Evolutionary conservation across 176 grass and related monocot genomes (phyloP).

Genomic region (Carex parvula): DNA sequence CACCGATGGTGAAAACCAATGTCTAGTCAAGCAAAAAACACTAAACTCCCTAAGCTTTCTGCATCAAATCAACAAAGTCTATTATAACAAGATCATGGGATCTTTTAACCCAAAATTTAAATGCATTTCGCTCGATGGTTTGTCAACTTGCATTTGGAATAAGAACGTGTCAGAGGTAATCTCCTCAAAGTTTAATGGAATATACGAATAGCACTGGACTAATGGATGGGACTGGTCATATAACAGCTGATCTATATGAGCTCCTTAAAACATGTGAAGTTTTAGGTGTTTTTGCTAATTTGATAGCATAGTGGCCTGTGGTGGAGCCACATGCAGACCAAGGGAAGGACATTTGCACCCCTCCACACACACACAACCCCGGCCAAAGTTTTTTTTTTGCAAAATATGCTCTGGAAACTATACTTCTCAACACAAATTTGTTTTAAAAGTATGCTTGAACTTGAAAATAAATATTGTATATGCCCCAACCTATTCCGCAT

Average conservation of each 20-base stretch:
- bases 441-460: too few species aligned
- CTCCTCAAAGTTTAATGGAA: not conserved
- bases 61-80: not conserved
- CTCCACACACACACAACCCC: too few species aligned
- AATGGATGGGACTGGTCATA: not conserved
- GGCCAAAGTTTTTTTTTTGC: too few species aligned
- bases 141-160: not conserved
- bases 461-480: not conserved
- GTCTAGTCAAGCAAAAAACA: not conserved
- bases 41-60: not conserved
- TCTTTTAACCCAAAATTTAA: not conserved
- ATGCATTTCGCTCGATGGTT: not conserved
- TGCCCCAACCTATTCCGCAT: not conserved
- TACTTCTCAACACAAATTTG: too few species aligned
- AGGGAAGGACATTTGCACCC: too few species aligned
- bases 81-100: not conserved
- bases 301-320: not conserved
- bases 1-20: not conserved
- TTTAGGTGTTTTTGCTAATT: not conserved
- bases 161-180: not conserved
- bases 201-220: not conserved
- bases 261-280: not conserved
- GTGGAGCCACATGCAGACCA: too few species aligned
- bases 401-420: too few species aligned
- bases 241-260: not conserved